A percentile compares a stretch with the other conserved stretches of the same genome.
Evolutionary conservation across 2,329 filamentous ascomycete species (phyloP).

Genomic region (Pseudopithomyces maydicus): DNA sequence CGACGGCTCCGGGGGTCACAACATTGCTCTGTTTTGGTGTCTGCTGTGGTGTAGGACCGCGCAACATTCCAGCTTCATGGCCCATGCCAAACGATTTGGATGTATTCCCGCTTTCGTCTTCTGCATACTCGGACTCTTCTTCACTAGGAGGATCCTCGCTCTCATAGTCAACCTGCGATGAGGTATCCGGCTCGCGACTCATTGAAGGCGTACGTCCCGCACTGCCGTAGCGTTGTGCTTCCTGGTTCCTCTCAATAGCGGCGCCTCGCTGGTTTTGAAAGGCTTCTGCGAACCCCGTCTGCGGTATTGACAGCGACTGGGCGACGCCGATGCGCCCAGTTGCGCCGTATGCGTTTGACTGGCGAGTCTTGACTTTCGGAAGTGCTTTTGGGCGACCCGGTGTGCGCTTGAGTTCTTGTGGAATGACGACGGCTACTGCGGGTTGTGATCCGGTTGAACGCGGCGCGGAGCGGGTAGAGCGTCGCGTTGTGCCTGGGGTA

Average conservation of each 20-base stretch:
- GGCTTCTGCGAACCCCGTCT: slow-evolving; percentile 39
- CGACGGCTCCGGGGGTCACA: neutral
- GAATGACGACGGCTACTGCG: slow-evolving; percentile 22
- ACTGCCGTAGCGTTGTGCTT: slow-evolving; percentile 15
- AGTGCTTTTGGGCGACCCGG: slow-evolving; percentile 29
- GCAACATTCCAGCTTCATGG: slow-evolving; percentile 40
- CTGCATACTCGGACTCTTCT: neutral
- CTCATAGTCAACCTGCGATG: slow-evolving; percentile 23
- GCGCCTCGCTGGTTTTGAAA: slow-evolving; percentile 35
- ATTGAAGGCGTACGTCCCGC: slow-evolving; percentile 13
- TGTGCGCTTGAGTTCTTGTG: slow-evolving; percentile 12
- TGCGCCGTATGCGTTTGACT: slow-evolving; percentile 45
- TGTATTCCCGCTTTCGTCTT: slow-evolving; percentile 26
- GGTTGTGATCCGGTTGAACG: slow-evolving; percentile 33
- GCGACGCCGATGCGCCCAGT: slow-evolving; percentile 38
- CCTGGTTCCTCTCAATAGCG: slow-evolving; percentile 29
- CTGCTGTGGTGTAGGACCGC: neutral
- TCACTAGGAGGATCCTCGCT: slow-evolving; percentile 21
- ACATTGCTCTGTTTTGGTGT: neutral
- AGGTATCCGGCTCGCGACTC: slow-evolving; percentile 6
- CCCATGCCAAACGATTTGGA: slow-evolving; percentile 41
- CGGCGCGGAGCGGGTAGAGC: slow-evolving; percentile 34
- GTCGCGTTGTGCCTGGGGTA: slow-evolving; percentile 32
- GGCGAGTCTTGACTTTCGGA: slow-evolving; percentile 35
- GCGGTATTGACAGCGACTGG: slow-evolving; percentile 30